Base-by-base conservation (phyloP, 2,329 filamentous ascomycete species). In the Fusarium graminum region DNA sequence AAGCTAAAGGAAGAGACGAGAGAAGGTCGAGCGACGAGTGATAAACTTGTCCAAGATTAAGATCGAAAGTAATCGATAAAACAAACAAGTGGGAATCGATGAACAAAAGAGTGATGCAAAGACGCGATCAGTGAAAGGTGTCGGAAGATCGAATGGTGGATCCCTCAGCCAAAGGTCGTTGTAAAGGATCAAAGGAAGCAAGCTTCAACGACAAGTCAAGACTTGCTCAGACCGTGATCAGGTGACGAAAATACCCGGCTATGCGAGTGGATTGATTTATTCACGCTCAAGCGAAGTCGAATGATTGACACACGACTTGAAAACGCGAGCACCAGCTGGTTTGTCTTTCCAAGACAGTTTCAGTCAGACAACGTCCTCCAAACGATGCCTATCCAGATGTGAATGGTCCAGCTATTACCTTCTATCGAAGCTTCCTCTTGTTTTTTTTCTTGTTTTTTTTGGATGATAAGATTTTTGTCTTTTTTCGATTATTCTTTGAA, bases 391-490 rank as follows among this genome's bases (percentile, higher is more conserved):
- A 47, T 59, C 70, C 70, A 71, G 67, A 41, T 68, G 55, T 55
- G 64, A 70, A 70, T 63, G 30, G 26, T 51, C 54, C 52, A 42
- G 51, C 30, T 45, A 45, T 57, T 65, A 59, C 56, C 67, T 60
- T 59, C 14, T 45, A 41, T 49, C 44, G 36, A 52, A 51, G 29
- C 50, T 46, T 69, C 53, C 59, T 68, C 67, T 68, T 62, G 67
- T 44, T 67, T 58, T 72, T 69, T 74, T 71, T 71, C 71, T 65
- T 59, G 6, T 44, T 67, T 58, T 72, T 69, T 74, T 71, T 70
- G 71, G 64, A 59, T 4, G 51, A 38, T 30, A 16, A 26, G n/a
- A 9, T 55, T 66, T 64, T 67, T 25, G 30, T 38, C 58, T 72
- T 67, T 71, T 72, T 71, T 65, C 73, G 71, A 71, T 69, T 68